Evolutionary conservation across 164 flowering plant genomes (phyloP), one percentile per base, ranked within the genome.

Genomic region (Chimonanthus salicifolius): DNA sequence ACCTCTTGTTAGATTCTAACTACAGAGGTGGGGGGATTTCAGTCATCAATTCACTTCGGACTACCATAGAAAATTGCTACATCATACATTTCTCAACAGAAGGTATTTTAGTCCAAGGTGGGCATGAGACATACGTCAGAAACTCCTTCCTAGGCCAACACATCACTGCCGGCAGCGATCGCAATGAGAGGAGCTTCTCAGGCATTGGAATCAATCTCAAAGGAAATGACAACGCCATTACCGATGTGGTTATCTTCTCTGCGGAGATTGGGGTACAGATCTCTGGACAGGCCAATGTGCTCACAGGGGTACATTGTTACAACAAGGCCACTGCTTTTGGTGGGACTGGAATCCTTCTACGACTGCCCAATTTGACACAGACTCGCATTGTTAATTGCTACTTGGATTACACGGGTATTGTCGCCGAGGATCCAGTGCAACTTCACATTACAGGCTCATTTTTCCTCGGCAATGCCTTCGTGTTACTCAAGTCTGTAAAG

Each of bases 321-420:
- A 95, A 95, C 74, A 95, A 95, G 74, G 99, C 99, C 6, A 87
- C 96, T 0, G 94, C 88, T 0, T 93, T 88, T 74, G 99, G 98
- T 7, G 99, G 99, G 8, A 86, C 82, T 1, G 99, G 99, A 49
- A 89, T 95, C 46, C 86, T 89, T 68, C 46, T 95, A 45, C 83
- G 81, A 51, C 68, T 87, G 1, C 91, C 96, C 0, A 88, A 89
- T 4, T 66, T 85, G 11, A 87, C 95, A 0, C 99, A 93, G 72
- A 95, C 97, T 49, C 78, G 98, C 48, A 90, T 95, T 3, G 83
- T 87, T 50, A 88, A 92, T 73, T 88, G 80, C 58, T 95, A 95
- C 84, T 13, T 95, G 80, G 99, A 95, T 49, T 95, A 81, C 83
- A 92, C 94, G 0, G 97, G 97, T 0, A 92, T 95, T 43, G 94